A percentile compares a stretch with the other conserved stretches of the same genome.
Evolutionary conservation across 371 early-diverging fungal species (phyloP).

Genomic region (Mortierella sp.): DNA sequence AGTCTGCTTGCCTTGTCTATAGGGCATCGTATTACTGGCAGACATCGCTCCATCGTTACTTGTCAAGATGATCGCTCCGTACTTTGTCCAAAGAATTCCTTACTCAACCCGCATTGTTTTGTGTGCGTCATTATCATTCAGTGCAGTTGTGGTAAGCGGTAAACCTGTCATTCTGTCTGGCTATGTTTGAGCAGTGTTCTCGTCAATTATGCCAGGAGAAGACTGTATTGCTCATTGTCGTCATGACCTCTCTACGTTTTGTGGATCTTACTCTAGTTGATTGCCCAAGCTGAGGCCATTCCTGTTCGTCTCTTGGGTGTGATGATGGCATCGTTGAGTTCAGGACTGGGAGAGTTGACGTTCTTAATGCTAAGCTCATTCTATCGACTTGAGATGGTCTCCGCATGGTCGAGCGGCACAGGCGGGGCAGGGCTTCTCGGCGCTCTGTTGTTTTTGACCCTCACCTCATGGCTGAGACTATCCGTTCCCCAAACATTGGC

Average conservation of each 20-base stretch:
- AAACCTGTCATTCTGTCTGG: neutral
- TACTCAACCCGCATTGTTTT: conserved; percentile 50
- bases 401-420: conserved; percentile 63
- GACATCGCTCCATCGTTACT: conserved; percentile 62
- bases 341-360: conserved; percentile 63
- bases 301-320: conserved; percentile 55
- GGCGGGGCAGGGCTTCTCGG: conserved; percentile 66
- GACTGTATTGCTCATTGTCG: neutral
- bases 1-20: neutral
- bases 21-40: conserved; percentile 62
- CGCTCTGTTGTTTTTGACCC: conserved; percentile 57
- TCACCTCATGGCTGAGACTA: conserved; percentile 61
- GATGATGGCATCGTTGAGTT: conserved; percentile 61
- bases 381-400: conserved; percentile 56
- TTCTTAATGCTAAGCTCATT: conserved; percentile 64
- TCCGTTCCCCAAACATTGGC: conserved; percentile 44
- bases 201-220: neutral
- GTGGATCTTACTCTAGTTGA: conserved; percentile 23
- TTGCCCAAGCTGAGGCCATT: conserved; percentile 46
- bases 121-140: conserved; percentile 46
- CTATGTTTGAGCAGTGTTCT: neutral
- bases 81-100: conserved; percentile 57
- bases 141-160: conserved; percentile 46
- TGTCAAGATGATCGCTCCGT: conserved; percentile 61
- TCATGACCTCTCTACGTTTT: neutral